Percentiles rank a stretch among this genome's conserved stretches.
Evolutionary conservation across 116 monocot species (phyloP).

Genomic region (Cymodocea nodosa): DNA sequence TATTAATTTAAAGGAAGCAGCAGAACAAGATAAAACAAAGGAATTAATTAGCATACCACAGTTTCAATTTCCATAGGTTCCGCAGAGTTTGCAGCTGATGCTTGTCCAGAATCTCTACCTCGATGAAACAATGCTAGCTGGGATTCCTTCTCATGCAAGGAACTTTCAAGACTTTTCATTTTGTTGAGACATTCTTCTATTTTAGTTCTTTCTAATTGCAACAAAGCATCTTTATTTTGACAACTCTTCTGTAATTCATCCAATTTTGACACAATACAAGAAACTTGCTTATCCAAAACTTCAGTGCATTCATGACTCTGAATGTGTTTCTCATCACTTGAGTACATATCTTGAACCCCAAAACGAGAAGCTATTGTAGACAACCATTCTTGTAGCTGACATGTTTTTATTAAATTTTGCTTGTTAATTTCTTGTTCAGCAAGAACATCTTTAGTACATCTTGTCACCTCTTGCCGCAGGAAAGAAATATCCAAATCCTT

Average conservation of each 20-base stretch:
- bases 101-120: constrained; percentile 19
- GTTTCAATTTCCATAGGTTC: constrained; percentile 49
- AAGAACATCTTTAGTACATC: constrained; percentile 66
- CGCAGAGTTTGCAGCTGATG: constrained; percentile 18
- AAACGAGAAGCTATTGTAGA: constrained; percentile 32
- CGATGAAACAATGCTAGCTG: constrained; percentile 24
- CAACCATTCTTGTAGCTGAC: constrained; percentile 40
- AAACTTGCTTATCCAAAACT: constrained; percentile 40
- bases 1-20: not conserved
- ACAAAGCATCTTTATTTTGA: constrained; percentile 61
- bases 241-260: constrained; percentile 31
- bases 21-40: not conserved
- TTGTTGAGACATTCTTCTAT: constrained; percentile 41
- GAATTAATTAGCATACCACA: constrained; percentile 27
- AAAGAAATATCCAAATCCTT: constrained; percentile 87
- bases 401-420: constrained; percentile 32
- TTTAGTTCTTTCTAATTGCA: constrained; percentile 58
- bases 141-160: constrained; percentile 34
- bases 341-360: constrained; percentile 27
- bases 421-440: constrained; percentile 59
- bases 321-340: constrained; percentile 27
- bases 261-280: constrained; percentile 38
- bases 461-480: constrained; percentile 85
- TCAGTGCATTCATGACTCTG: constrained; percentile 30
- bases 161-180: constrained; percentile 41